A percentile compares a stretch with the other conserved stretches of the same genome.
Conservation (phyloP, 1,284 basidiomycete species). For the Tranzscheliella williamsii region DNA sequence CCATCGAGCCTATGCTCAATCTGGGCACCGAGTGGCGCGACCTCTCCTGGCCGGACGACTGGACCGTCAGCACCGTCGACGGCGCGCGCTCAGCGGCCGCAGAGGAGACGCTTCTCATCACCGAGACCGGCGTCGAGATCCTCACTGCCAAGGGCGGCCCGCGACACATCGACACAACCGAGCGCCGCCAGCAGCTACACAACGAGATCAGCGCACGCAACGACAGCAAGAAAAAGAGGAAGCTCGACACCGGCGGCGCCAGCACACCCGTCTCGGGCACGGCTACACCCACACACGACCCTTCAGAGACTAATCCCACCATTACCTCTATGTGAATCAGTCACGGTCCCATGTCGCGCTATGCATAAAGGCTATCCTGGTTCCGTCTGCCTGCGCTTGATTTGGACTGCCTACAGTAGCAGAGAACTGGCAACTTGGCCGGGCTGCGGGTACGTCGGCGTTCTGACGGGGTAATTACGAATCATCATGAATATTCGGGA, state of each 20-base stretch:
- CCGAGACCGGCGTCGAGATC: slow-evolving; percentile 58
- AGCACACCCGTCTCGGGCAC: slow-evolving; percentile 15
- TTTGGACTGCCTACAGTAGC: too few species aligned
- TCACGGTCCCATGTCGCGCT: too few species aligned
- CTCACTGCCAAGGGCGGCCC: slow-evolving; percentile 56
- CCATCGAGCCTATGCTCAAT: slow-evolving; percentile 61
- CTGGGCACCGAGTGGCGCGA: slow-evolving; percentile 48
- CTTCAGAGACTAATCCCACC: slow-evolving; percentile 23
- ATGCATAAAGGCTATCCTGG: too few species aligned
- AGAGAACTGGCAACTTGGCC: too few species aligned
- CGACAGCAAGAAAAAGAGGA: slow-evolving; percentile 33
- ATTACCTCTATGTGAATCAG: slow-evolving; percentile 16
- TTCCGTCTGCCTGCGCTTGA: too few species aligned
- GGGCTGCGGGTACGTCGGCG: too few species aligned
- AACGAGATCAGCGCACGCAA: slow-evolving; percentile 27
- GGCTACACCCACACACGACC: slow-evolving; percentile 23
- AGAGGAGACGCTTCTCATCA: slow-evolving; percentile 59
- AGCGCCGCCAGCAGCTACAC: slow-evolving; percentile 34
- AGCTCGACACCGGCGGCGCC: slow-evolving; percentile 16
- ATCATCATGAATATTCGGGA: too few species aligned
- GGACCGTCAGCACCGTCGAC: slow-evolving; percentile 57
- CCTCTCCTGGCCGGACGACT: slow-evolving; percentile 59
- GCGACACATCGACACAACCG: slow-evolving; percentile 50
- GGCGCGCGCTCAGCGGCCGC: slow-evolving; percentile 55
- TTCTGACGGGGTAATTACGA: too few species aligned